Evolutionary conservation across 2,329 filamentous ascomycete species (phyloP).

Genomic region (Thermomyces lanuginosus): DNA sequence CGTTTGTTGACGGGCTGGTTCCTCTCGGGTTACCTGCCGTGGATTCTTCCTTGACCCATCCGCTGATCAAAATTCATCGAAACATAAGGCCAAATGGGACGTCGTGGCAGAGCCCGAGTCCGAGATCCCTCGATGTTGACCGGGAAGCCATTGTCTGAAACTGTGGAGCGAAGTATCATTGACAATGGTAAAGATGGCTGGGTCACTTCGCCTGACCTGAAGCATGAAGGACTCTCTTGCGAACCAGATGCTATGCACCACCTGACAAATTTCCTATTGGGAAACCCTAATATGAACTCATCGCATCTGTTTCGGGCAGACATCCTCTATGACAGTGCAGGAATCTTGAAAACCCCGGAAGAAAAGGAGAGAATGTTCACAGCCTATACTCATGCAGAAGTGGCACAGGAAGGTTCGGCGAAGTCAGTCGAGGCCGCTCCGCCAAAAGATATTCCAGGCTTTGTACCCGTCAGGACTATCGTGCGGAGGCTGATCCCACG

Average conservation of each 20-base stretch:
- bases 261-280: conserved; percentile 32
- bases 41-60: too few species aligned
- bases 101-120: too few species aligned
- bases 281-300: conserved; percentile 44
- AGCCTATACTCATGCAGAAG: conserved; percentile 1
- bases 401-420: not conserved
- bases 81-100: too few species aligned
- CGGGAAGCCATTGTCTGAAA: conserved; percentile 15
- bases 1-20: too few species aligned
- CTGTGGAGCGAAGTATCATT: conserved; percentile 6
- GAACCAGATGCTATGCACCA: conserved; percentile 24
- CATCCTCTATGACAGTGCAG: conserved; percentile 39
- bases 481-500: conserved; percentile 66
- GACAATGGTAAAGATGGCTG: conserved; percentile 10
- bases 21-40: too few species aligned
- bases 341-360: conserved; percentile 16
- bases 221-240: conserved; percentile 12
- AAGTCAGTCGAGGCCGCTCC: conserved; percentile 5
- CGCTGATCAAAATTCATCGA: too few species aligned
- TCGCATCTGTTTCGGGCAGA: conserved; percentile 45
- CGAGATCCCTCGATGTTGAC: conserved; percentile 12
- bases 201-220: conserved; percentile 19
- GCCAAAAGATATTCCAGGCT: conserved; percentile 14
- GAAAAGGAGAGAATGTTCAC: conserved; percentile 15
- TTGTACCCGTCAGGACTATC: conserved; percentile 43